Conservation (phyloP, 805 yeast genomes). For the Jamesozyma lodderae region DNA sequence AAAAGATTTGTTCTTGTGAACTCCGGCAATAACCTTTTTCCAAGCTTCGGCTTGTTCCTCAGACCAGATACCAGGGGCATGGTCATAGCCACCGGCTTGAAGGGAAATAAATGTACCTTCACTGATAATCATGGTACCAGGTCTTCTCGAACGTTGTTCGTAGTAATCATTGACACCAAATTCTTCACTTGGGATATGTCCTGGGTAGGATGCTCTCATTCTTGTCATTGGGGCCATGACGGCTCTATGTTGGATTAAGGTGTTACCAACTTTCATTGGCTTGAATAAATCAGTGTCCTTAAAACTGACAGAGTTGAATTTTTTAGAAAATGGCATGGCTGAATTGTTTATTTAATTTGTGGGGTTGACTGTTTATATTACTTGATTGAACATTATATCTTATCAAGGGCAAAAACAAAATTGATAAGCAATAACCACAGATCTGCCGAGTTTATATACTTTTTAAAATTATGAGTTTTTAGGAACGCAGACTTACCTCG, state of each 20-base stretch:
- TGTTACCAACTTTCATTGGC: slow-evolving; percentile 35
- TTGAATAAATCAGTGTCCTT: slow-evolving; percentile 32
- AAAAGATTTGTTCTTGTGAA: slow-evolving; percentile 42
- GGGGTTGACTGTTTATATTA: too few species aligned
- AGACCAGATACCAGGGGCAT: slow-evolving; percentile 42
- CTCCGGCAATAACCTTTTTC: slow-evolving; percentile 38
- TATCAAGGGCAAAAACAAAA: too few species aligned
- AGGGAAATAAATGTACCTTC: slow-evolving; percentile 46
- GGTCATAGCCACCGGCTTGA: slow-evolving; percentile 33
- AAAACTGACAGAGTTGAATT: slow-evolving; percentile 17
- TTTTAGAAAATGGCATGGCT: slow-evolving; percentile 17
- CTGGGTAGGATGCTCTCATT: slow-evolving; percentile 30
- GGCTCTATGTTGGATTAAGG: slow-evolving; percentile 30
- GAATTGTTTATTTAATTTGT: not conserved
- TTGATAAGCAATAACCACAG: too few species aligned
- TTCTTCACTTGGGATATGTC: slow-evolving; percentile 35
- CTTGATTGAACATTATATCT: too few species aligned
- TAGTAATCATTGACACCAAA: slow-evolving; percentile 42
- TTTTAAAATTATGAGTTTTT: not conserved
- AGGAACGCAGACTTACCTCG: too few species aligned
- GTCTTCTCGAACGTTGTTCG: slow-evolving; percentile 40
- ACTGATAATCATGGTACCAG: slow-evolving; percentile 45
- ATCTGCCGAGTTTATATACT: not conserved
- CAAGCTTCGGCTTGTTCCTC: slow-evolving; percentile 40
- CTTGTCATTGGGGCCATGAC: slow-evolving; percentile 38